Conservation (phyloP, 306 rosid genomes). For the Corylus heterophylla region DNA sequence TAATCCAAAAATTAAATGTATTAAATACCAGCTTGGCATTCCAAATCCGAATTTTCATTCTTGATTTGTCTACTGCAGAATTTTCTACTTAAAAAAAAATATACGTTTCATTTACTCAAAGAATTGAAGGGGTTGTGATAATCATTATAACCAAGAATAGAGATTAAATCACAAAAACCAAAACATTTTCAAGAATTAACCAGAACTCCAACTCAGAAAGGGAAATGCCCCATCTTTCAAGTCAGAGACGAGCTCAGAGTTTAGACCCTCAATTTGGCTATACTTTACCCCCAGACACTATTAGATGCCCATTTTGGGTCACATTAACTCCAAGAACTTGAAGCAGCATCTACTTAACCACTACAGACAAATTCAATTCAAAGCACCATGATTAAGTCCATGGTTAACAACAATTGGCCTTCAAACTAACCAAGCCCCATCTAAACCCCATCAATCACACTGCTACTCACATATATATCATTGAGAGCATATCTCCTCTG, state of each 20-base stretch:
- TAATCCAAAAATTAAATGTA: background rate
- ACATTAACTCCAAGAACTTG: conserved; percentile 3
- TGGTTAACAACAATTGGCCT: background rate
- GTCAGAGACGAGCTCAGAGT: conserved; percentile 14
- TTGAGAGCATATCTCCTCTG: conserved; percentile 86
- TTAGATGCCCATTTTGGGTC: background rate
- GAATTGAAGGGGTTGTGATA: background rate
- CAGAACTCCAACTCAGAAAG: background rate
- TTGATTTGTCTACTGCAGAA: background rate
- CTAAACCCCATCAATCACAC: background rate
- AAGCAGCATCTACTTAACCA: conserved; percentile 5
- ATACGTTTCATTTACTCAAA: background rate
- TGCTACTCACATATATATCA: conserved; percentile 83
- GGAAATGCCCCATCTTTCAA: conserved; percentile 6
- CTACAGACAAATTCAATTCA: background rate
- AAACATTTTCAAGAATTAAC: background rate
- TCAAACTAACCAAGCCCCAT: conserved; percentile 9
- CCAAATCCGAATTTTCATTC: background rate
- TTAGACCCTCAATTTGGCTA: background rate
- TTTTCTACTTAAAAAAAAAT: background rate
- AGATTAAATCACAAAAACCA: background rate
- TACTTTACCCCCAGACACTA: background rate
- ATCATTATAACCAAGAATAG: background rate
- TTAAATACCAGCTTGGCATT: background rate
- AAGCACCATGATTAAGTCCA: conserved; percentile 8